Evolutionary conservation across 768 basidiomycete species (phyloP), one percentile per base, ranked within the genome.

Genomic region (Tulasnella sp.): DNA sequence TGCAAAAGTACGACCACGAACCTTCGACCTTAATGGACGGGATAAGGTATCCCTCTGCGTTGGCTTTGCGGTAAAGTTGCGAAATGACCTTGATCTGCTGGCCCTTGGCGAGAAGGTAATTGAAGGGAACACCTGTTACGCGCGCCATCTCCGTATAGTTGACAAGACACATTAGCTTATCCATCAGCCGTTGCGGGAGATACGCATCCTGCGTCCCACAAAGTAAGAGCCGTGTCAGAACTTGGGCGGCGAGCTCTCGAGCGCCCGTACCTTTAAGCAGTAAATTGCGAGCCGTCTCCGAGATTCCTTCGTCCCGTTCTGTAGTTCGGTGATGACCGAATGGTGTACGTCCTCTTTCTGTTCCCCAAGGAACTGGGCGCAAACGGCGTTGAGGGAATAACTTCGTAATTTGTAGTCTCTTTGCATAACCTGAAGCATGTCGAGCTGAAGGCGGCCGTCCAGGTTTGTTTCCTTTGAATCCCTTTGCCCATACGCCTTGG

Each of bases 141-240:
- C 96, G 87, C n/a, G 96, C 78, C 96, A 99, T 98, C 69, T 99
- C 96, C 43, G 81, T 84, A 66, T 96, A 97, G 69, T 99, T 99
- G 69, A 99, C 84, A 65, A 99, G 92, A 61, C 91, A 98, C 96
- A 98, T 97, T 31, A 99, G 75, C 69, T 98, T 99, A 69, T 98
- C 96, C 69, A 99, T 77, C 36, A 98, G 69, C 53, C 96, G 76
- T 69, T 99, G 96, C 0, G 96, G 96, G 23, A 99, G 81, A 68
- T 99, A 99, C 2, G 96, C 94, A 75, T 99, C 96, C 91, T 96
- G 25, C 43, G 21, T 49, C 25, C n/a, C 41, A 17, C 17, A 19
- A 43, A 17, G n/a, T 17, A 6, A 43, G 41, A 6, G 6, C 41
- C n/a, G n/a, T n/a, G n/a, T n/a, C n/a, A n/a, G n/a, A n/a, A n/a